A percentile compares a stretch with the other conserved stretches of the same genome.
Conservation (phyloP, 331 rosid genomes). For the Malus hybrid region DNA sequence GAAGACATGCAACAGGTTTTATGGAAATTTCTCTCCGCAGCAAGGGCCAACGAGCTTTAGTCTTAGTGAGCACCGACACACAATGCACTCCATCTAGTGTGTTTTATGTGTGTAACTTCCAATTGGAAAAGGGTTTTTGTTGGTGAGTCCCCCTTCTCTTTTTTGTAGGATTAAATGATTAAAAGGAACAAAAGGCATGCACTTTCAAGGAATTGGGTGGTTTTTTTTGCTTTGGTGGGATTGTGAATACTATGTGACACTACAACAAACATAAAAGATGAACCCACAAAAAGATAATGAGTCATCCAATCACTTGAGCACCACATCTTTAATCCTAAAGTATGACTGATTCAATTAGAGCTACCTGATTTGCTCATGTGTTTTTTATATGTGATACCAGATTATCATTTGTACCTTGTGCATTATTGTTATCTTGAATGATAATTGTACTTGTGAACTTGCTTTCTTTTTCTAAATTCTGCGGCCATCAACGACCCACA, state of each 20-base stretch:
- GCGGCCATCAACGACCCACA: constrained; percentile 25
- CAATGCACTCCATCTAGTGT: not conserved
- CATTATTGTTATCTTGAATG: constrained; percentile 27
- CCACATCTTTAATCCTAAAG: not conserved
- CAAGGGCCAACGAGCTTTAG: not conserved
- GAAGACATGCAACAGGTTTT: not conserved
- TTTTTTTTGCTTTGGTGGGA: not conserved
- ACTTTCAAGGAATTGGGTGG: not conserved
- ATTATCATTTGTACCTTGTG: not conserved
- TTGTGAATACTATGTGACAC: not conserved
- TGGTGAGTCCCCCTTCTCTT: not conserved
- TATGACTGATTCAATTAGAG: not conserved
- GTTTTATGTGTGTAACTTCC: not conserved
- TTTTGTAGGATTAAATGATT: not conserved
- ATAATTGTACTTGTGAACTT: constrained; percentile 25
- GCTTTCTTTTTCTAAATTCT: constrained; percentile 1
- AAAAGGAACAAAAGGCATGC: not conserved
- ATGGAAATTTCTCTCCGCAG: not conserved
- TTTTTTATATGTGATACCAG: constrained; percentile 2
- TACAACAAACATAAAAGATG: not conserved
- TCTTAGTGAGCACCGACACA: constrained; percentile 1
- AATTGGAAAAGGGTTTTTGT: not conserved
- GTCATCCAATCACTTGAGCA: not conserved
- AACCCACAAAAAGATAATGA: not conserved
- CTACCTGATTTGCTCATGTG: not conserved